These are phyloP conservation scores for Pisolithus tinctorius DNA, from an alignment of 768 basidiomycete species.

Conservation along the genomic window DNA sequence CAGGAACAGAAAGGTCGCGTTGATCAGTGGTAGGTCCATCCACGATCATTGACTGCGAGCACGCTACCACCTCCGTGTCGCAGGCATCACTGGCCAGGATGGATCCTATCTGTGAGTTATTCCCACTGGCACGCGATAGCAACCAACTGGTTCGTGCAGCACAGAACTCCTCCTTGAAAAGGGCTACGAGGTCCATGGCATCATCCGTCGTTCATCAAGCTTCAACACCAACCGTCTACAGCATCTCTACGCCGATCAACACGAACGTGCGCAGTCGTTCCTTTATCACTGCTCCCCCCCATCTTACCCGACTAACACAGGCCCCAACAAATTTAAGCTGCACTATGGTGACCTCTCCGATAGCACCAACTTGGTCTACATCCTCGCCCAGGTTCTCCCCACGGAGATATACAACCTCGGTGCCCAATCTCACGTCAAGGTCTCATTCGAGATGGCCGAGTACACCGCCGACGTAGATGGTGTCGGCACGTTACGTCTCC, in stretches of 20 bases:
- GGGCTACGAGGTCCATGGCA: slow-evolving; percentile 90
- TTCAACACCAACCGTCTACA: slow-evolving; percentile 97
- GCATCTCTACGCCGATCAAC: slow-evolving; percentile 89
- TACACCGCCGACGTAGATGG: slow-evolving; percentile 98
- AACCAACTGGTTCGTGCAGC: slow-evolving; percentile 30
- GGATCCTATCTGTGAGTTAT: slow-evolving; percentile 83
- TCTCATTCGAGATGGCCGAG: slow-evolving; percentile 99
- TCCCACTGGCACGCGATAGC: background rate
- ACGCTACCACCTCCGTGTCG: slow-evolving; percentile 1
- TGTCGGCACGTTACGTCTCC: slow-evolving; percentile 88
- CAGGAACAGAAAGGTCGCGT: slow-evolving; percentile 84
- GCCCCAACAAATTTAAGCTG: slow-evolving; percentile 70
- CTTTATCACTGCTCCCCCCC: slow-evolving; percentile 3
- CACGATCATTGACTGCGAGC: background rate
- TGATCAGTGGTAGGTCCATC: slow-evolving; percentile 69
- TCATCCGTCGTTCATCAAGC: slow-evolving; percentile 94
- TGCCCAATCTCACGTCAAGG: slow-evolving; percentile 97
- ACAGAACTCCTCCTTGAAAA: slow-evolving; percentile 80
- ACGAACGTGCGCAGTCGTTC: slow-evolving; percentile 60
- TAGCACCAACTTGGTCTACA: slow-evolving; percentile 94
- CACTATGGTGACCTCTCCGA: slow-evolving; percentile 94
- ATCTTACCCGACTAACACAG: slow-evolving; percentile 26
- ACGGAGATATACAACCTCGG: slow-evolving; percentile 98
- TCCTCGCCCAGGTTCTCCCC: slow-evolving; percentile 91
- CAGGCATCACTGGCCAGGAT: slow-evolving; percentile 95